Evolutionary conservation across 805 yeast species (phyloP).

Genomic region (Saturnispora mendoncae): DNA sequence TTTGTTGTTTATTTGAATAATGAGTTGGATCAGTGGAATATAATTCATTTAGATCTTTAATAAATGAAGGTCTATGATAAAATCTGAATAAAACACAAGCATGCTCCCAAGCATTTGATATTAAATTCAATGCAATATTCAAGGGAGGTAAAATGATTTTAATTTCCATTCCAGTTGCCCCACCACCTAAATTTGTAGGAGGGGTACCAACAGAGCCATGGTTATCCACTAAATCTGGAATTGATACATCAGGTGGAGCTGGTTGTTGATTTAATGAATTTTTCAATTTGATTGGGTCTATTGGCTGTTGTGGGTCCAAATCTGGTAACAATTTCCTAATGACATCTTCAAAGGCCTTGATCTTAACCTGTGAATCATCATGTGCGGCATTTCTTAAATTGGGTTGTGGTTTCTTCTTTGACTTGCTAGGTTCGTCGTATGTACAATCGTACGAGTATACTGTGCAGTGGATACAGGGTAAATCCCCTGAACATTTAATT

Average conservation of each 20-base stretch:
- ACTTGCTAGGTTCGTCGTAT: slow-evolving; percentile 57
- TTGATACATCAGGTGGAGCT: not conserved
- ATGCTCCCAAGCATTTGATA: slow-evolving; percentile 72
- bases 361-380: slow-evolving; percentile 23
- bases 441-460: slow-evolving; percentile 81
- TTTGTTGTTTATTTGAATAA: slow-evolving; percentile 63
- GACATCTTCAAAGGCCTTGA: slow-evolving; percentile 25
- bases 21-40: slow-evolving; percentile 68
- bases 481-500: slow-evolving; percentile 43
- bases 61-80: slow-evolving; percentile 75
- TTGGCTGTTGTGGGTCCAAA: slow-evolving; percentile 26
- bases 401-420: slow-evolving; percentile 28
- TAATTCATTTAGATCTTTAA: slow-evolving; percentile 63
- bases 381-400: not conserved
- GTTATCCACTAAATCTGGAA: slow-evolving; percentile 19
- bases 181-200: not conserved
- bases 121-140: slow-evolving; percentile 58
- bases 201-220: slow-evolving; percentile 14
- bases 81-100: slow-evolving; percentile 82
- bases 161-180: slow-evolving; percentile 23
- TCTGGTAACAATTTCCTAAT: slow-evolving; percentile 27
- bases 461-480: slow-evolving; percentile 56
- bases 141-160: slow-evolving; percentile 68
- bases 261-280: slow-evolving; percentile 16
- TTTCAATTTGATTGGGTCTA: slow-evolving; percentile 27